These are phyloP conservation scores for Fusarium pilosicola DNA, from an alignment of 2,329 filamentous ascomycete species.

Conservation along the genomic window DNA sequence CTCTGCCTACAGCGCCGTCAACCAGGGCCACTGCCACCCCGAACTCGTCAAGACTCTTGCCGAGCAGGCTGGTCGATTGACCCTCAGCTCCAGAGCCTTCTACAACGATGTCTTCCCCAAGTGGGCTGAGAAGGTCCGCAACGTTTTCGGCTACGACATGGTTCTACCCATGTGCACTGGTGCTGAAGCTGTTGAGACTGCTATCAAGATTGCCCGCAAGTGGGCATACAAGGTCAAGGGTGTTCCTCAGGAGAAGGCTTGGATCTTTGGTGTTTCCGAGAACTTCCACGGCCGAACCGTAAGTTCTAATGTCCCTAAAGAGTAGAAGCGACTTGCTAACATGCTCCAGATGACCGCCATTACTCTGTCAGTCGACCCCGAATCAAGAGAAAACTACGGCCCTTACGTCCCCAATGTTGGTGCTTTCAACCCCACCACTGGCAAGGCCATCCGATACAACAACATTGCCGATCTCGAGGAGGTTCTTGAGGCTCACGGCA, in stretches of 20 bases:
- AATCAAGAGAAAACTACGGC: slow-evolving; percentile 96
- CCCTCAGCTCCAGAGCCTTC: slow-evolving; percentile 35
- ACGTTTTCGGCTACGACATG: slow-evolving; percentile 36
- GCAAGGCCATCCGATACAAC: slow-evolving; percentile 35
- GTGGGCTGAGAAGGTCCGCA: slow-evolving; percentile 38
- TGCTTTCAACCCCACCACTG: slow-evolving; percentile 56
- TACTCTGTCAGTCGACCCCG: slow-evolving; percentile 93
- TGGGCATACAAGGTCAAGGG: slow-evolving; percentile 39
- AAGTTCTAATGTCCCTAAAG: slow-evolving; percentile 50
- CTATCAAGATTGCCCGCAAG: slow-evolving; percentile 37
- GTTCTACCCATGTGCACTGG: slow-evolving; percentile 36
- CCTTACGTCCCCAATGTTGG: slow-evolving; percentile 93
- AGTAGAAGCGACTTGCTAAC: neutral
- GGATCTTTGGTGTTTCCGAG: slow-evolving; percentile 37
- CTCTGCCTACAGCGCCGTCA: slow-evolving; percentile 75
- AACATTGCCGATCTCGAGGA: slow-evolving; percentile 36
- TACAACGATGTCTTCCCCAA: slow-evolving; percentile 38
- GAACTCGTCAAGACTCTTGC: slow-evolving; percentile 90
- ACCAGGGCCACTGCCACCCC: slow-evolving; percentile 65
- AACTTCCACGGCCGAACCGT: slow-evolving; percentile 66
- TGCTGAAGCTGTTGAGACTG: slow-evolving; percentile 35
- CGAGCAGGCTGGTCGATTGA: slow-evolving; percentile 85
- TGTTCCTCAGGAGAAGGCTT: slow-evolving; percentile 33
- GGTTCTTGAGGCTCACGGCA: slow-evolving; percentile 33
- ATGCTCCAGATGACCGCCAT: slow-evolving; percentile 83